Conservation (phyloP, 164 flowering plant genomes). For the Sextonia rubra region DNA sequence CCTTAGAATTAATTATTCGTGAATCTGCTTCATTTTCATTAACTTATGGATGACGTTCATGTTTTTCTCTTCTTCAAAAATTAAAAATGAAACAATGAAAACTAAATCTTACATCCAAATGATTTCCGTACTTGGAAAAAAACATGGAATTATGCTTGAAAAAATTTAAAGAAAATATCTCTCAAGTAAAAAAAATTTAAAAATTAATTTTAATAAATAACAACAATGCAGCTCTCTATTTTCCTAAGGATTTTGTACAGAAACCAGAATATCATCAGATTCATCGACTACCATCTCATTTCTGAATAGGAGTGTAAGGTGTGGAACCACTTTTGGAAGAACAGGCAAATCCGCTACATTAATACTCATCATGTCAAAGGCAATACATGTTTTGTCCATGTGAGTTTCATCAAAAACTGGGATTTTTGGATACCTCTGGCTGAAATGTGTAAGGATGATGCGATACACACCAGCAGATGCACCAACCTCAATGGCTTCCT, state of each 20-base stretch:
- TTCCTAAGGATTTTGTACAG: neutral
- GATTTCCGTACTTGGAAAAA: too few species aligned
- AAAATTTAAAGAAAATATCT: too few species aligned
- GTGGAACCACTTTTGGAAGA: constrained; percentile 81
- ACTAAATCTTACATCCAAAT: too few species aligned
- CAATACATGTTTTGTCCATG: constrained; percentile 89
- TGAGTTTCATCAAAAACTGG: constrained; percentile 77
- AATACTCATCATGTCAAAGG: constrained; percentile 95
- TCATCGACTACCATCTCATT: constrained; percentile 66
- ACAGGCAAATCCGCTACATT: constrained; percentile 83
- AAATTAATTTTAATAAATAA: too few species aligned
- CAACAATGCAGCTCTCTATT: too few species aligned
- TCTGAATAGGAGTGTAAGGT: constrained; percentile 71
- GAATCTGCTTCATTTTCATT: too few species aligned
- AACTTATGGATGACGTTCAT: too few species aligned
- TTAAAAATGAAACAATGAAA: too few species aligned
- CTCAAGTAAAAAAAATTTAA: too few species aligned
- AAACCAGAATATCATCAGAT: constrained; percentile 37
- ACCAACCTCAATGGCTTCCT: constrained; percentile 88
- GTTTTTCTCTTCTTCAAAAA: too few species aligned
- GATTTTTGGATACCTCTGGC: constrained; percentile 95
- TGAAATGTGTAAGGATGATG: constrained; percentile 89
- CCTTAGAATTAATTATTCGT: too few species aligned
- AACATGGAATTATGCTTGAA: too few species aligned
- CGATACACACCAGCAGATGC: constrained; percentile 69